Evolutionary conservation across 306 rosid species (phyloP).

Genomic region (Hippophae rhamnoides): DNA sequence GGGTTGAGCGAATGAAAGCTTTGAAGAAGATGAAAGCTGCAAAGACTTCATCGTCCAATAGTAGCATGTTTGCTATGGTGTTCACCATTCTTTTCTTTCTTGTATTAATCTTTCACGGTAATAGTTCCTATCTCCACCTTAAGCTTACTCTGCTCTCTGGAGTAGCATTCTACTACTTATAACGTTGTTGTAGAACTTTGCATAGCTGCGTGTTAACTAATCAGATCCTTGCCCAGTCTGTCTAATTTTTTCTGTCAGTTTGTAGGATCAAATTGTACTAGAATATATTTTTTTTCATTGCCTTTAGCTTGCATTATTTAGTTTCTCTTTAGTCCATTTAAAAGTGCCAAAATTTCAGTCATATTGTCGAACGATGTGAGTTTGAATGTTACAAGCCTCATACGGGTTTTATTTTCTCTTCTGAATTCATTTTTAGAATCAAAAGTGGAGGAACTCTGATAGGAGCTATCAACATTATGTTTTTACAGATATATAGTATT

Average conservation of each 20-base stretch:
- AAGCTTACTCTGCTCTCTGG: background rate
- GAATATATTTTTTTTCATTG: too few species aligned
- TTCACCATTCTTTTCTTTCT: slow-evolving; percentile 25
- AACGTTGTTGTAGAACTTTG: too few species aligned
- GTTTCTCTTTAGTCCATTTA: background rate
- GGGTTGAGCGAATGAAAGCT: slow-evolving; percentile 10
- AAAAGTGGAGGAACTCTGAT: background rate
- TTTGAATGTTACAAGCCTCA: background rate
- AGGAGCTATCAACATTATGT: too few species aligned
- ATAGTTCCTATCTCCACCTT: background rate
- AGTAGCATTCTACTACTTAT: too few species aligned
- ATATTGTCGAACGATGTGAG: background rate
- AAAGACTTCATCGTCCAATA: slow-evolving; percentile 17
- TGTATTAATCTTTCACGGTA: slow-evolving; percentile 33
- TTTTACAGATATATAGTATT: too few species aligned
- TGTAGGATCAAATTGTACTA: too few species aligned
- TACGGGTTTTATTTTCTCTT: background rate
- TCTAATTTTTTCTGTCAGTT: too few species aligned
- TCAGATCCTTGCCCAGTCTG: too few species aligned
- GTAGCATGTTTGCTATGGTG: slow-evolving; percentile 16
- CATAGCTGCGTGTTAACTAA: too few species aligned
- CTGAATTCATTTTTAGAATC: background rate
- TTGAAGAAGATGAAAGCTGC: slow-evolving; percentile 16
- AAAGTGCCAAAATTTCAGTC: background rate
- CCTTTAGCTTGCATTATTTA: too few species aligned